Conservation (phyloP, 2,329 filamentous ascomycete genomes). For the Truncatella angustata region DNA sequence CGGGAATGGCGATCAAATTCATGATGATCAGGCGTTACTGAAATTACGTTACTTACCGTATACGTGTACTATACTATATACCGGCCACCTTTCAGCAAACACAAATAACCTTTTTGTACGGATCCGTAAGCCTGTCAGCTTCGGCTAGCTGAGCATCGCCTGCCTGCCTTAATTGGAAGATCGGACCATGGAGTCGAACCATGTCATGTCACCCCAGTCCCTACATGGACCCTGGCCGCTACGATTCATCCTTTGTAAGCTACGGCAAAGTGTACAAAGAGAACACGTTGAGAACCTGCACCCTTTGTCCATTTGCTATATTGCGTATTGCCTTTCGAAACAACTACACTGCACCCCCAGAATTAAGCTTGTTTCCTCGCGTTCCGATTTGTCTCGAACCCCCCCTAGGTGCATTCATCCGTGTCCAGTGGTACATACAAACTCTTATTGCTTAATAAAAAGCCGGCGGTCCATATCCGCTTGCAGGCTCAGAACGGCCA, state of each 20-base stretch:
- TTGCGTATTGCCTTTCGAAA: background rate
- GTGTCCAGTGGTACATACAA: background rate
- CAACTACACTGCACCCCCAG: conserved; percentile 2
- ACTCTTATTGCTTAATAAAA: background rate
- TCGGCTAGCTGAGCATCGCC: background rate
- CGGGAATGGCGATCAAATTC: background rate
- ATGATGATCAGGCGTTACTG: conserved; percentile 1
- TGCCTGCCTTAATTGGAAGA: conserved; percentile 3
- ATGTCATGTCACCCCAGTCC: conserved; percentile 11
- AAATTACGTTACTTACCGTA: too few relatives aligned
- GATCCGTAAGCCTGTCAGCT: background rate
- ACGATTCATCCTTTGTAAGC: conserved; percentile 3
- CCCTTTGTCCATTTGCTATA: background rate
- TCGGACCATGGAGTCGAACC: conserved; percentile 15
- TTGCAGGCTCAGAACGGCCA: too few relatives aligned
- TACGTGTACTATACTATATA: too few relatives aligned
- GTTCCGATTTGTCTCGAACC: background rate
- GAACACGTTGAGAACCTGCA: conserved; percentile 12
- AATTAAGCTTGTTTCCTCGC: conserved; percentile 3
- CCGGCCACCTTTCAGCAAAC: conserved; percentile 5
- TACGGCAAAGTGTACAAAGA: conserved; percentile 9
- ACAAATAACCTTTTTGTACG: background rate
- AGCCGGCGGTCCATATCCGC: background rate
- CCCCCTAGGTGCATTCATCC: conserved; percentile 4
- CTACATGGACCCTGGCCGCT: background rate